These are phyloP conservation scores for Solanum stenotomum DNA, from an alignment of 257 asterid species.

Conservation along the genomic window DNA sequence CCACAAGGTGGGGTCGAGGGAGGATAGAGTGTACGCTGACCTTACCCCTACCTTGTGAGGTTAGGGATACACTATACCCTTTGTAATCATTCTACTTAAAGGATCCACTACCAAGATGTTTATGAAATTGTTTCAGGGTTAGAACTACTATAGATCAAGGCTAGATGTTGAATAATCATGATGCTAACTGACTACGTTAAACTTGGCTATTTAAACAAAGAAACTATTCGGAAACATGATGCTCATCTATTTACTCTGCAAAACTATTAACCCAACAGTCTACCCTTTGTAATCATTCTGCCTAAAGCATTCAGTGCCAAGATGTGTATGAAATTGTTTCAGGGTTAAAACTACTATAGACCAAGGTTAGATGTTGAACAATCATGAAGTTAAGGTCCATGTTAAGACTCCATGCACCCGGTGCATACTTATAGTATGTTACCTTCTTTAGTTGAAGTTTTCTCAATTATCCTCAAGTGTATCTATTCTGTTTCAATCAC, in stretches of 20 bases:
- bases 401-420: neutral
- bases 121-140: neutral
- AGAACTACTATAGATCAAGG: neutral
- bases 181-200: neutral
- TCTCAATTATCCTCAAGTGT: neutral
- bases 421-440: neutral
- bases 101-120: neutral
- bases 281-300: neutral
- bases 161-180: neutral
- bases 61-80: neutral
- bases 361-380: neutral
- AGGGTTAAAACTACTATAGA: neutral
- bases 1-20: neutral
- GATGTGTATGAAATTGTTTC: neutral
- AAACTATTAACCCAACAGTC: neutral
- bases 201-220: neutral
- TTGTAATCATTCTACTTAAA: neutral
- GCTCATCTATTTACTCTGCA: neutral
- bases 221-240: neutral
- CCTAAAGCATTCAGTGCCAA: neutral
- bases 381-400: neutral
- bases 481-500: neutral
- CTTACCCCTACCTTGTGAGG: neutral
- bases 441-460: neutral
- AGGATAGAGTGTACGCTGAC: neutral